Evolutionary conservation across 1,284 basidiomycete genomes (phyloP).

Genomic region (Tilletia setariae): DNA sequence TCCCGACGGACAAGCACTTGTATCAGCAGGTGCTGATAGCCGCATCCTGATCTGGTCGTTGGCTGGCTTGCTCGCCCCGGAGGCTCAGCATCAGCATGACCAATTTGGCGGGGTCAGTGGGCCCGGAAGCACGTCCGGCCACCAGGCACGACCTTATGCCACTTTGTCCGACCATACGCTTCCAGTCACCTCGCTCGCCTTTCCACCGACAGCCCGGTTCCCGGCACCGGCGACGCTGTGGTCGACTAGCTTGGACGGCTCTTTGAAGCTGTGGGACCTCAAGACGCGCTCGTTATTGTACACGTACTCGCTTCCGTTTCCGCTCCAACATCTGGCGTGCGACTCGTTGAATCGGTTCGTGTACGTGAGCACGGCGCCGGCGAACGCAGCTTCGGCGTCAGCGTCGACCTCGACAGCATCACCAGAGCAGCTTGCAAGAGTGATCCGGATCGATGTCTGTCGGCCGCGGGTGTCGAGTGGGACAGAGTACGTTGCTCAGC

Average conservation of each 20-base stretch:
- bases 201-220: conserved; percentile 70
- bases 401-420: conserved; percentile 72
- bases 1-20: conserved; percentile 70
- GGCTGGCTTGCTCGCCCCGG: conserved; percentile 64
- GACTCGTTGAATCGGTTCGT: conserved; percentile 81
- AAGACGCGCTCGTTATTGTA: conserved; percentile 72
- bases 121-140: conserved; percentile 18
- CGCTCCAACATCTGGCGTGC: conserved; percentile 69
- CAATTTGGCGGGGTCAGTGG: conserved; percentile 30
- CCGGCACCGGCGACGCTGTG: conserved; percentile 70
- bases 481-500: neutral
- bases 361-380: conserved; percentile 67
- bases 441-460: conserved; percentile 19
- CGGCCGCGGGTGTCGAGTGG: conserved; percentile 9
- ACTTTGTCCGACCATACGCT: conserved; percentile 86
- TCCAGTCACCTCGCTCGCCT: conserved; percentile 74
- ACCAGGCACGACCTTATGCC: conserved; percentile 68
- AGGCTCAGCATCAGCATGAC: conserved; percentile 32
- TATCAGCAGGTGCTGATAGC: conserved; percentile 86
- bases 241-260: conserved; percentile 80
- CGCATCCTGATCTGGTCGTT: conserved; percentile 84
- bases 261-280: conserved; percentile 91
- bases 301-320: conserved; percentile 73
- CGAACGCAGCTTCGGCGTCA: conserved; percentile 66
- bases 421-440: neutral